These are phyloP conservation scores for Chrysochromulina parva DNA, from an alignment of 78 protist genomes.

Conservation along the genomic window DNA sequence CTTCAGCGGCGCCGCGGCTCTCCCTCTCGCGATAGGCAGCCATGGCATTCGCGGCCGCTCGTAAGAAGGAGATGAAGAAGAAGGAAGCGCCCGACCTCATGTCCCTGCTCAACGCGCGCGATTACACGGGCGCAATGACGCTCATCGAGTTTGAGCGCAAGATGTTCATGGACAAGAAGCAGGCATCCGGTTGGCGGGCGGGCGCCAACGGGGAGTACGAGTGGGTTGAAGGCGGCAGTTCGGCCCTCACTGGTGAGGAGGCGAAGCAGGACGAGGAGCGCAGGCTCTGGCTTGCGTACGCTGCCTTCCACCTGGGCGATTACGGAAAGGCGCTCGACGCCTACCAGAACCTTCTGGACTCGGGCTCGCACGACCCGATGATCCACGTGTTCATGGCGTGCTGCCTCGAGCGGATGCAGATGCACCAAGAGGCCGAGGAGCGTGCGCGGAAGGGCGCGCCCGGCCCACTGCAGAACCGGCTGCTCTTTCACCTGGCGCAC, in stretches of 20 bases:
- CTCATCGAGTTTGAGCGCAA: slow-evolving; percentile 62
- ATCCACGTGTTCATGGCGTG: slow-evolving; percentile 33
- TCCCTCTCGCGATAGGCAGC: too few relatives aligned
- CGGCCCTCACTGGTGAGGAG: background rate
- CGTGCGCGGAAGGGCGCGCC: slow-evolving; percentile 24
- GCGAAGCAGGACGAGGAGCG: background rate
- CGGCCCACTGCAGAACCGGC: slow-evolving; percentile 60
- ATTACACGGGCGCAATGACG: slow-evolving; percentile 72
- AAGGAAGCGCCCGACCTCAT: slow-evolving; percentile 34
- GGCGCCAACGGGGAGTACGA: background rate
- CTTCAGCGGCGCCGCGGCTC: too few relatives aligned
- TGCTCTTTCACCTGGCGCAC: slow-evolving; percentile 77
- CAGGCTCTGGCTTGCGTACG: slow-evolving; percentile 68
- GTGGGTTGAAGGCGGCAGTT: background rate
- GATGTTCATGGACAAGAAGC: background rate
- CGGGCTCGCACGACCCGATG: background rate
- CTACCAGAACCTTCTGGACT: background rate
- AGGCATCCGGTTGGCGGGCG: background rate
- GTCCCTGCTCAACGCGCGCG: slow-evolving; percentile 45
- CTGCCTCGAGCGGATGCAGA: slow-evolving; percentile 49
- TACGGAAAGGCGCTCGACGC: slow-evolving; percentile 53
- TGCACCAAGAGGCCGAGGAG: slow-evolving; percentile 61
- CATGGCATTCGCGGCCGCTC: too few relatives aligned
- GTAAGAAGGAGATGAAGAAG: background rate
- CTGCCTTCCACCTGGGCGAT: slow-evolving; percentile 74